A percentile compares a stretch with the other conserved stretches of the same genome.
phyloP scores from a whole-genome alignment of 2,329 filamentous ascomycete species.

The Verticillium alfalfae region DNA sequence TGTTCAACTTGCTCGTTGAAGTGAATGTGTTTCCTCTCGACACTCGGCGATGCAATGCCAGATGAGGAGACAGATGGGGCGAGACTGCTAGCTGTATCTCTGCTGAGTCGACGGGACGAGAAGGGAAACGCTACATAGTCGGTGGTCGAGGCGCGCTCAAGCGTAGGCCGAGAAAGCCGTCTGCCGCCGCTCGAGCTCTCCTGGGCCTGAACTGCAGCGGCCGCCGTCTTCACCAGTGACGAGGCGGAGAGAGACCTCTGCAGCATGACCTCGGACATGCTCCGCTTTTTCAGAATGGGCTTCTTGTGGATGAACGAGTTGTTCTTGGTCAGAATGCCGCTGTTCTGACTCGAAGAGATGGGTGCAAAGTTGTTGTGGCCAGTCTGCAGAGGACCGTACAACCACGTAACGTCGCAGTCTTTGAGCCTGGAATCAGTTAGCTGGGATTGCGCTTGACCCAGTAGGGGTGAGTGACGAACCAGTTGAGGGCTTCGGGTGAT shows the following conservation, averaged over 20 bases:
- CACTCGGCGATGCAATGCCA: constrained; percentile 56
- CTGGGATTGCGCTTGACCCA: background rate
- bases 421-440: constrained; percentile 65
- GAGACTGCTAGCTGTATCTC: constrained; percentile 60
- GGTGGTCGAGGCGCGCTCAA: constrained; percentile 56
- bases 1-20: constrained; percentile 96
- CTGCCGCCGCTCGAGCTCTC: constrained; percentile 48
- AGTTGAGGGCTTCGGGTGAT: constrained; percentile 87
- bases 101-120: constrained; percentile 54
- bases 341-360: constrained; percentile 17
- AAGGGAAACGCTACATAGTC: constrained; percentile 65
- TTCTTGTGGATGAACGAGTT: constrained; percentile 71
- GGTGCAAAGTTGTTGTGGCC: constrained; percentile 36
- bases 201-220: constrained; percentile 79
- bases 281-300: constrained; percentile 92
- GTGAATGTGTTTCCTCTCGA: constrained; percentile 80
- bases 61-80: constrained; percentile 66
- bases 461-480: constrained; percentile 49
- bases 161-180: constrained; percentile 43
- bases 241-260: constrained; percentile 84
- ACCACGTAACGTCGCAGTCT: constrained; percentile 94
- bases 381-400: constrained; percentile 87
- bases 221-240: constrained; percentile 83
- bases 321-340: constrained; percentile 42
- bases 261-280: constrained; percentile 92